Evolutionary conservation across 352 stramenopile genomes (phyloP), one percentile per base, ranked within the genome.

Genomic region (Phytophthora idaei): DNA sequence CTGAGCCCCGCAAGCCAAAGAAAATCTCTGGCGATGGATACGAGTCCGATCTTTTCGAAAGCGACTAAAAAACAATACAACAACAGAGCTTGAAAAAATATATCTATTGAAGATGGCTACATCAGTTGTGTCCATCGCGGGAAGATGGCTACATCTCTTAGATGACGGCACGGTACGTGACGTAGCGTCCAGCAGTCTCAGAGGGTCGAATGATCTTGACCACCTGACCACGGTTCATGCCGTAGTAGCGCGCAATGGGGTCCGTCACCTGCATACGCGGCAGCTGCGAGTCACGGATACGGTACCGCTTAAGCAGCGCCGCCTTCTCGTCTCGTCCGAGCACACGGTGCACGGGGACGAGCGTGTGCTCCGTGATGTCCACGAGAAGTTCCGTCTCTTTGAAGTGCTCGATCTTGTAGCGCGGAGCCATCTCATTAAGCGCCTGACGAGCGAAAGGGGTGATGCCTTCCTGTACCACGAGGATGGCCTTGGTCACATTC

Each of bases 141-240:
- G 41, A 21, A 28, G 15, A 28, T 27, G 41, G 41, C 31, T 36
- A 34, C 14, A 34, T 12, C 14, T 47, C 57, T 85, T 98, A 99
- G 83, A 99, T 98, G 77, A 98, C 98, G 69, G 99, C 96, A 53
- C 98, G 89, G 85, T 99, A 99, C 4, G 98, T 99, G 31, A 99
- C 97, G 81, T 99, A 99, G 25, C 98, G 92, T 14, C 98, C 98
- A 45, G 98, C 98, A 39, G 98, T 99, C 80, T 99, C 98, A 72
- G 88, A 98, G 14, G 97, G 97, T 67, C 98, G 90, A 77, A 99
- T 99, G 83, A 99, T 99, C 82, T 99, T 99, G 37, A 99, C 98
- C 42, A 99, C 98, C 68, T 99, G 87, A 29, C 97, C 97, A 59
- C 95, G 89, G 57, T 95, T 95, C 90, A 99, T 98, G 49, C 87